Base-by-base conservation (phyloP, 257 asterid species). In the Solanum pimpinellifolium region DNA sequence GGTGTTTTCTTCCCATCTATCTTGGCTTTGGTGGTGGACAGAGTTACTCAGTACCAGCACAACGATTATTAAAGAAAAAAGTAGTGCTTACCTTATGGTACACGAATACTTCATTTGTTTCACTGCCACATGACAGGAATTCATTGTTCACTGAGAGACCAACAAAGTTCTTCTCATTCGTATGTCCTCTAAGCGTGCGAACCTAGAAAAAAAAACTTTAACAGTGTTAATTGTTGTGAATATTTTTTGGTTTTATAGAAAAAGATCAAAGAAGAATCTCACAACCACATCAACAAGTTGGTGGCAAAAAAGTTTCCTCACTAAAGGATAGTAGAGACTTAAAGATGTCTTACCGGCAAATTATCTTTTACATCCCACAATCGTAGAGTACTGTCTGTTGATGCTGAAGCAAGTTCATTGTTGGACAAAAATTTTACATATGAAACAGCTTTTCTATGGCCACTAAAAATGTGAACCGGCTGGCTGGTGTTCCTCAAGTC, bases 401-500 rank as follows among this genome's bases (percentile, higher is more conserved):
- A 91, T 62, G 93, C 93, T 83, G 92, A 91, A 52, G 93, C 93
- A 83, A 91, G 91, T 80, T 91, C 93, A 82, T 90, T 87, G 86
- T 89, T 70, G 3, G 93, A 91, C 87, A 91, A 84, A 88, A 91
- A 91, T 75, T 91, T 90, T 16, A 91, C 92, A 74, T 91, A 91
- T 10, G 93, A 91, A 84, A 91, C 93, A 47, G 93, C 76, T 86
- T 90, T 91, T 73, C 84, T 89, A 46, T 91, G 93, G 44, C 93
- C 93, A 85, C 90, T 88, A 66, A 91, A 91, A 69, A 89, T 87
- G 86, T 91, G 90, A 35, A 90, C 49, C 9, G 93, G 92, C 14
- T 85, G 87, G 85, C 90, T 84, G 37, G 90, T 90, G 85, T 91
- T 91, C 86, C 93, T 87, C 23, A 91, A 72, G 75, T 91, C 93